These are phyloP conservation scores for Kwoniella botswanensis DNA, from an alignment of 768 basidiomycete genomes.

Conservation along the genomic window DNA sequence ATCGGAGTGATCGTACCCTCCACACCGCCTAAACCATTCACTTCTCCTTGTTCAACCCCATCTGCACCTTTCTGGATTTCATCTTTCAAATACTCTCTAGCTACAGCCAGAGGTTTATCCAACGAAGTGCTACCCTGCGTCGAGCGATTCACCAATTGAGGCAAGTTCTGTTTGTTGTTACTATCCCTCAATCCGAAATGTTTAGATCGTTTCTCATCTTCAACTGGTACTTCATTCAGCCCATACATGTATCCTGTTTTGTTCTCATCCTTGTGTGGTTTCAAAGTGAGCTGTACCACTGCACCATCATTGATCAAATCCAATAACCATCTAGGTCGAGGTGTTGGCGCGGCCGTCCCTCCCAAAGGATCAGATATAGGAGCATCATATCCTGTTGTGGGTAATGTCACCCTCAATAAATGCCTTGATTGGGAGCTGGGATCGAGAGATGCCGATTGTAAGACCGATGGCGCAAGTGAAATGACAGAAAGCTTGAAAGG, in stretches of 20 bases:
- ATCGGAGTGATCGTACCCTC: slow-evolving; percentile 4
- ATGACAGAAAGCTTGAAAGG: slow-evolving; percentile 65
- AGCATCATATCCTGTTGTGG: slow-evolving; percentile 77
- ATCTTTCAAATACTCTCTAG: slow-evolving; percentile 27
- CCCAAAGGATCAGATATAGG: slow-evolving; percentile 82
- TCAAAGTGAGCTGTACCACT: slow-evolving; percentile 66
- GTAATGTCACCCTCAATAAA: slow-evolving; percentile 75
- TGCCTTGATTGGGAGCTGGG: slow-evolving; percentile 68
- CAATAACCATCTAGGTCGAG: slow-evolving; percentile 71
- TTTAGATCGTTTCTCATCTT: slow-evolving; percentile 57
- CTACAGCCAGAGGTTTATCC: slow-evolving; percentile 43
- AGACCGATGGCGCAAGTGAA: slow-evolving; percentile 78
- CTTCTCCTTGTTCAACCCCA: not conserved
- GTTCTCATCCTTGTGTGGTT: not conserved
- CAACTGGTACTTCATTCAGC: slow-evolving; percentile 51
- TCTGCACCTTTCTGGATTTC: slow-evolving; percentile 9
- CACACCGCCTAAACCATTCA: not conserved
- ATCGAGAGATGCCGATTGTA: slow-evolving; percentile 66
- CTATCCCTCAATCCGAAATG: slow-evolving; percentile 18
- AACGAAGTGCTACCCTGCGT: slow-evolving; percentile 13
- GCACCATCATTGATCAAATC: slow-evolving; percentile 66
- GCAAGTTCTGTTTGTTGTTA: slow-evolving; percentile 24
- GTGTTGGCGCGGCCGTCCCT: slow-evolving; percentile 56
- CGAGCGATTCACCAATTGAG: slow-evolving; percentile 35
- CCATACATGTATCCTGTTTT: slow-evolving; percentile 34